Conservation (phyloP, 2,329 filamentous ascomycete species). For the Fusarium praegraminearum region DNA sequence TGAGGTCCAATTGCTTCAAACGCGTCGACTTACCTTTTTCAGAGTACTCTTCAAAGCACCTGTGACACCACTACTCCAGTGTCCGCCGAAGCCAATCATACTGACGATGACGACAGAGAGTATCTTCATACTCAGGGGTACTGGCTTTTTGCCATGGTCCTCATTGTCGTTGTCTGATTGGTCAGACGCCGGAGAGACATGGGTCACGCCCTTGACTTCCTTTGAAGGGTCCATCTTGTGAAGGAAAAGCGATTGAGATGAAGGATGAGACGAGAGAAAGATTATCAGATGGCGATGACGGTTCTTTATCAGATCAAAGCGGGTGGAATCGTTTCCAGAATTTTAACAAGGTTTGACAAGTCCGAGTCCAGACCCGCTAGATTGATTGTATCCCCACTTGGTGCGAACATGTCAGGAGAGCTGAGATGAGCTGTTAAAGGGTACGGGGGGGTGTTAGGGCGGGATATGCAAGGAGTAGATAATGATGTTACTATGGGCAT, state of each 20-base stretch:
- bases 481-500: too few species aligned
- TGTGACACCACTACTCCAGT: constrained; percentile 71
- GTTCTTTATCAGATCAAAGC: constrained; percentile 44
- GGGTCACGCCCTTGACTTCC: constrained; percentile 21
- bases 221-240: constrained; percentile 14
- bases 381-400: constrained; percentile 15
- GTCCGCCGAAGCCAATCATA: constrained; percentile 68
- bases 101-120: constrained; percentile 62
- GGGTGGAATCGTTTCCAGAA: constrained; percentile 27
- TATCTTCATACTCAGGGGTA: constrained; percentile 50
- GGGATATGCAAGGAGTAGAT: fast-evolving
- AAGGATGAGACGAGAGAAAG: constrained; percentile 13
- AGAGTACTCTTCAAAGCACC: constrained; percentile 71
- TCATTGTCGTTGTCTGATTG: constrained; percentile 28
- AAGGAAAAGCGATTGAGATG: not conserved
- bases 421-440: not conserved
- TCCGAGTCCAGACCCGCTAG: constrained; percentile 13
- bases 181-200: constrained; percentile 18
- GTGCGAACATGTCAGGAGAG: not conserved
- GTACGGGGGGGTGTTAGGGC: not conserved
- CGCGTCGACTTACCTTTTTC: constrained; percentile 59
- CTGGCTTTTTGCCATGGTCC: constrained; percentile 38
- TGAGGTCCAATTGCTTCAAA: fast-evolving
- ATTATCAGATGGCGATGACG: constrained; percentile 24
- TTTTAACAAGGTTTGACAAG: constrained; percentile 14